These are phyloP conservation scores for Dactylella cylindrospora DNA, from an alignment of 2,329 filamentous ascomycete genomes.

Conservation along the genomic window DNA sequence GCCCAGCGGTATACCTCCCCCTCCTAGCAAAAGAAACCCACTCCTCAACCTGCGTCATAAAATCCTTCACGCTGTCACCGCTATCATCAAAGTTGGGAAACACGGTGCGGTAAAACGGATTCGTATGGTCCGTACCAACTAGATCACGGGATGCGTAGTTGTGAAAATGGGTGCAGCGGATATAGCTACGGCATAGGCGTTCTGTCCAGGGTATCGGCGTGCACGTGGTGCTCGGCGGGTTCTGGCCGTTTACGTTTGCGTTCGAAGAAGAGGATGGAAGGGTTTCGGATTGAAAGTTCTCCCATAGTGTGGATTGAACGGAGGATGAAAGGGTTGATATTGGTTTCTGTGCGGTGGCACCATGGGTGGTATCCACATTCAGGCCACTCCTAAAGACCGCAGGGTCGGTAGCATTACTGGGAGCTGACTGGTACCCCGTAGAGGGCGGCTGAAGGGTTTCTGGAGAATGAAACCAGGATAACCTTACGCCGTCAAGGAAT, in stretches of 20 bases:
- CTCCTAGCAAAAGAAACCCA: background rate
- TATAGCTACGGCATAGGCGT: background rate
- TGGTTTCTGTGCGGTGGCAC: too few species aligned
- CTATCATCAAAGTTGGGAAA: background rate
- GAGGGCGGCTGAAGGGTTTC: too few species aligned
- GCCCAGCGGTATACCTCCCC: background rate
- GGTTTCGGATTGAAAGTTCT: background rate
- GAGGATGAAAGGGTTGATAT: background rate
- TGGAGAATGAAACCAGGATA: too few species aligned
- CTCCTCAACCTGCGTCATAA: constrained; percentile 2
- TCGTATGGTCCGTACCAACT: background rate
- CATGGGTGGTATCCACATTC: too few species aligned
- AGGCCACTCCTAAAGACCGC: too few species aligned
- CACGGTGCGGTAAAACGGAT: background rate
- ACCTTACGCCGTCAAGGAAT: too few species aligned
- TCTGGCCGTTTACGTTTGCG: too few species aligned
- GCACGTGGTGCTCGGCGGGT: too few species aligned
- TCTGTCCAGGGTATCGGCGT: background rate
- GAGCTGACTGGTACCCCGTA: too few species aligned
- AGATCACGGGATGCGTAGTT: background rate
- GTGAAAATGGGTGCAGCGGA: background rate
- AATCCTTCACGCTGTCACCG: background rate
- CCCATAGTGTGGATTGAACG: background rate
- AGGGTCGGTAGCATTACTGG: too few species aligned
- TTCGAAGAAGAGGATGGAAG: too few species aligned